Evolutionary conservation across 129 eudicot species (phyloP), one percentile per base, ranked within the genome.

Genomic region (Flaveria linearis): DNA sequence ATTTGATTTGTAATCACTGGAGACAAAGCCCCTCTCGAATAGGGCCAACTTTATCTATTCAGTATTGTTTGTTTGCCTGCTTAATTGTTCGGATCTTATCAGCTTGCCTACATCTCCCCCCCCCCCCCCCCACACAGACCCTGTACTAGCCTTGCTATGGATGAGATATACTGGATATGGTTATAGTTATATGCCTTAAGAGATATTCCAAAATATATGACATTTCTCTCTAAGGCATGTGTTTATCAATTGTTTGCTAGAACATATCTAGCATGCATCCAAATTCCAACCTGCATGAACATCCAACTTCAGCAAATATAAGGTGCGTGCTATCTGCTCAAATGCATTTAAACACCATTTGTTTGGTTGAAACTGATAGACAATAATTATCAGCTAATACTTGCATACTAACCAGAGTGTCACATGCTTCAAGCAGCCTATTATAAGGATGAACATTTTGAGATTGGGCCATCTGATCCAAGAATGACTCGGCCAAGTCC

Each of bases 361-460:
- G 1, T 58, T 58, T 9, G 7, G 36, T 6, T 55, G 41, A 39
- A 56, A 45, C 3, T 28, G 43, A 36, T 36, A 36, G 56, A 68
- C 72, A 69, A 22, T 15, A 46, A 7, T n/a, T 49, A 8, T 14
- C 20, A 52, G 71, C 16, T 5, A 13, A 78, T 6, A 57, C 47
- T 57, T 72, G 80, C 47, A 72, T 57, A 85, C 86, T 88, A 65
- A 91, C 98, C 88, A 94, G 69, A 17, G 57, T 68, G 71, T 81
- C 90, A 80, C 96, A 94, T 81, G 97, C 97, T 87, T 76, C 82
- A 49, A 94, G 91, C 51, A 87, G 84, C 55, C 81, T 80, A 83
- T 89, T 91, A 78, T 87, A 94, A 36, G 41, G 41, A 36, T 36
- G 41, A 36, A 36, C 41, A 36, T 36, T 36, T 36, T 4, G 6